Conservation (phyloP, 2,329 filamentous ascomycete species). For the Seiridium unicorne region DNA sequence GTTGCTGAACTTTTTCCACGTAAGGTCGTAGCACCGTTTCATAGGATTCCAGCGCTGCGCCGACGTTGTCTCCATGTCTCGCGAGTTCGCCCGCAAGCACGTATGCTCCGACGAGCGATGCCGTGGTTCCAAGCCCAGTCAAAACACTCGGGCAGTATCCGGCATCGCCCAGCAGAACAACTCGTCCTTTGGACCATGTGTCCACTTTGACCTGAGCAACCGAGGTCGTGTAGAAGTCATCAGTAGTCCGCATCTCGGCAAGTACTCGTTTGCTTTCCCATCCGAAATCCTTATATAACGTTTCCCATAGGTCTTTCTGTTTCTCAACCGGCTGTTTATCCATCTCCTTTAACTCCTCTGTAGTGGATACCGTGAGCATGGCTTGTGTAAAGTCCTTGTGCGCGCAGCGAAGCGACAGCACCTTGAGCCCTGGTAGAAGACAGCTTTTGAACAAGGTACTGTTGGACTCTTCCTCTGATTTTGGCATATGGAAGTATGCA, state of each 20-base stretch:
- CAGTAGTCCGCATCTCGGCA: conserved; percentile 32
- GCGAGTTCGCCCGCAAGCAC: conserved; percentile 45
- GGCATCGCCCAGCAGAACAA: conserved; percentile 51
- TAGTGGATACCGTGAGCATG: conserved; percentile 19
- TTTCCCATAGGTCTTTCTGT: conserved; percentile 36
- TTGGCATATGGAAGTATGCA: conserved; percentile 31
- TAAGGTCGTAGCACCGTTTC: conserved; percentile 37
- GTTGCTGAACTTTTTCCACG: conserved; percentile 33
- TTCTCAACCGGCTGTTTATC: conserved; percentile 28
- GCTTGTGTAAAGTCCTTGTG: no score
- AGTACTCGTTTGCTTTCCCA: conserved; percentile 45
- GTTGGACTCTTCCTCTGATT: no score
- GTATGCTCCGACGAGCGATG: conserved; percentile 42
- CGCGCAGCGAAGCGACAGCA: no score
- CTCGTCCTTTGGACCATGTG: conserved; percentile 34
- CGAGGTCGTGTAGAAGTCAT: conserved; percentile 45
- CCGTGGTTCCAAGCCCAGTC: conserved; percentile 43
- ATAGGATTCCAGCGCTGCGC: conserved; percentile 31
- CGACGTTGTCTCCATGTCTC: conserved; percentile 14
- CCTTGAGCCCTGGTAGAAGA: no score
- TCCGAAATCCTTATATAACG: conserved; percentile 39
- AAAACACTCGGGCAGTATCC: conserved; percentile 40
- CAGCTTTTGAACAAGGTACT: no score
- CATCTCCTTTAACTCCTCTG: conserved; percentile 7
- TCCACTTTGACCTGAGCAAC: conserved; percentile 42